These are phyloP conservation scores for Lentinula boryana DNA, from an alignment of 768 basidiomycete species.

Conservation along the genomic window DNA sequence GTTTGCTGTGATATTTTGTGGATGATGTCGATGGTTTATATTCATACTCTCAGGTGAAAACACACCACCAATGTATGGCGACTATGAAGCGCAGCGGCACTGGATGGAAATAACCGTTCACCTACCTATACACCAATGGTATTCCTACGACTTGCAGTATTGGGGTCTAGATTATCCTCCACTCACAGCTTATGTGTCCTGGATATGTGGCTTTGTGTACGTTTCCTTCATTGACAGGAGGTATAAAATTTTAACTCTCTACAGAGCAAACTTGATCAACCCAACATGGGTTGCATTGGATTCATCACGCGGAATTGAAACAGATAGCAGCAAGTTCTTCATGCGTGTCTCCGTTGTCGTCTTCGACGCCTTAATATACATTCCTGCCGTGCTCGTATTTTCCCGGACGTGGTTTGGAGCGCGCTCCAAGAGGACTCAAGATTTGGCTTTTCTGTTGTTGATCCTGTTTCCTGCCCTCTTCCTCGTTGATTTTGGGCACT, in stretches of 20 bases:
- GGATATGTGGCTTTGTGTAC: slow-evolving; percentile 73
- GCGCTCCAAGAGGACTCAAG: slow-evolving; percentile 73
- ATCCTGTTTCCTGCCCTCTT: slow-evolving; percentile 81
- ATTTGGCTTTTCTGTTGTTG: slow-evolving; percentile 62
- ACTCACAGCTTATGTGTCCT: slow-evolving; percentile 84
- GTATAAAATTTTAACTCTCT: background rate
- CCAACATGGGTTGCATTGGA: slow-evolving; percentile 68
- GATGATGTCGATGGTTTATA: background rate
- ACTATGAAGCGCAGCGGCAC: slow-evolving; percentile 91
- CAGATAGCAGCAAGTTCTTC: slow-evolving; percentile 57
- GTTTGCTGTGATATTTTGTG: slow-evolving; percentile 17
- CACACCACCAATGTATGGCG: slow-evolving; percentile 82
- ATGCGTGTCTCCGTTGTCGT: slow-evolving; percentile 76
- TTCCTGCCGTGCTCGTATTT: slow-evolving; percentile 69
- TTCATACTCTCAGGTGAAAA: slow-evolving; percentile 42
- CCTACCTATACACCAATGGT: slow-evolving; percentile 74
- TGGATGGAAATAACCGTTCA: slow-evolving; percentile 92
- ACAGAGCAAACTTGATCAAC: slow-evolving; percentile 44
- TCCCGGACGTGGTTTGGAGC: slow-evolving; percentile 57
- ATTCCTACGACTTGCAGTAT: slow-evolving; percentile 80
- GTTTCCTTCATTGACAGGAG: slow-evolving; percentile 19
- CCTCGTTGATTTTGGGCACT: slow-evolving; percentile 88
- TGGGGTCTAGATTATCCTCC: slow-evolving; percentile 98
- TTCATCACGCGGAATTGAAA: slow-evolving; percentile 69
- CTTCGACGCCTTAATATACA: slow-evolving; percentile 66